Evolutionary conservation across 73 alveolate species (phyloP), one percentile per base, ranked within the genome.

Genomic region (Breviolum minutum): DNA sequence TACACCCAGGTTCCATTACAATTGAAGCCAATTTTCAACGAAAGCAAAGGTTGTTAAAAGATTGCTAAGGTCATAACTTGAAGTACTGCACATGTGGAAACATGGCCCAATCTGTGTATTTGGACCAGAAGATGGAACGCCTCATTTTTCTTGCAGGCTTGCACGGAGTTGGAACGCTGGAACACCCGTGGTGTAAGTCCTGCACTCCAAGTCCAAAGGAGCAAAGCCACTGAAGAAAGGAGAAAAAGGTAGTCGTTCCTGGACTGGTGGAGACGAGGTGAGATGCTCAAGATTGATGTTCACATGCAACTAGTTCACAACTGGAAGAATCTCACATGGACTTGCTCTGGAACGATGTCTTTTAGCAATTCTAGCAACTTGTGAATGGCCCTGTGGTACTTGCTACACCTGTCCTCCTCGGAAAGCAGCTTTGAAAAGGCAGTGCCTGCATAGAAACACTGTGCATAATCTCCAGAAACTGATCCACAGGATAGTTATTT

Each of bases 101-200:
- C 99, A 94, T 94, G 85, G 99, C 99, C 99, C 99, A 94, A 71
- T 94, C 99, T 4, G 99, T 94, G 71, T 63, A 94, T 63, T 80
- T 94, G 70, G 94, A 79, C 99, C 99, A 94, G n/a, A 73, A 92
- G 27, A 92, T n/a, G 54, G 97, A 71, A 1, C 97, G 97, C 89
- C 97, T 92, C 11, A 22, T 63, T n/a, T n/a, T n/a, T n/a, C 83
- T 19, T 32, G 12, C 32, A 27, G 32, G 83, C 83, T 19, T 24
- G 40, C 40, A 13, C 12, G 12, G n/a, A 13, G 92, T 22, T 30
- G 9, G 12, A 40, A 19, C 19, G 12, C 85, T 60, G 91, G 91
- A 8, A 7, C 6, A 68, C 69, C 64, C 63, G 20, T 54, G 26
- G 54, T 69, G 93, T 62, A 24, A 63, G 71, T n/a, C n/a, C n/a